A percentile compares a stretch with the other conserved stretches of the same genome.
These are phyloP conservation scores for Aspergillus felis DNA, from an alignment of 2,329 filamentous ascomycete genomes.

Conservation along the genomic window DNA sequence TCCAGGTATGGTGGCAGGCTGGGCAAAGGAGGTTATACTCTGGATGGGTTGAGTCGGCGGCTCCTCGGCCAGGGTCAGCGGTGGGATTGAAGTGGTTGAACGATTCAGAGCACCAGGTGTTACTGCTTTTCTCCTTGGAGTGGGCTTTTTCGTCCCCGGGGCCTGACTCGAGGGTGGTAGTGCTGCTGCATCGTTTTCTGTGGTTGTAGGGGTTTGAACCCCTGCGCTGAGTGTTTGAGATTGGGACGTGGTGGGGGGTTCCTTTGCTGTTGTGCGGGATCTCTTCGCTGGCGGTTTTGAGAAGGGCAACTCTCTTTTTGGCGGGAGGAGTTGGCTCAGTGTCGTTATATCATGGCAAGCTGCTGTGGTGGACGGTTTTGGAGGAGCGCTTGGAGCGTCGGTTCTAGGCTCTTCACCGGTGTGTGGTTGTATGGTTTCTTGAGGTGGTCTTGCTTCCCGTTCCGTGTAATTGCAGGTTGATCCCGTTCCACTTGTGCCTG, in stretches of 20 bases:
- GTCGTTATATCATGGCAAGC: conserved; percentile 23
- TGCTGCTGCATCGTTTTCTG: neutral
- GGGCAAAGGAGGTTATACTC: neutral
- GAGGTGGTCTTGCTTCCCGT: neutral
- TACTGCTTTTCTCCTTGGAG: neutral
- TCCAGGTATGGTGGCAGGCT: neutral
- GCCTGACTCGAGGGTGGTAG: neutral
- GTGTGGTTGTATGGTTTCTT: neutral
- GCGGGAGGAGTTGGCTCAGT: conserved; percentile 38
- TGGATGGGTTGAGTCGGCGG: neutral
- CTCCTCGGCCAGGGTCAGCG: neutral
- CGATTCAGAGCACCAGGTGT: neutral
- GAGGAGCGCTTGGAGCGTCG: neutral
- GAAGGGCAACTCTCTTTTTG: conserved; percentile 42
- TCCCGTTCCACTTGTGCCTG: neutral
- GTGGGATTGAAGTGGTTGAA: neutral
- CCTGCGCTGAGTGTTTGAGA: neutral
- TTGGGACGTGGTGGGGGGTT: neutral
- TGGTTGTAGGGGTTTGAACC: conserved; percentile 1
- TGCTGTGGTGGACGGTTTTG: conserved; percentile 25
- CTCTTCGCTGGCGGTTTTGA: conserved; percentile 23
- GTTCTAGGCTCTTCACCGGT: neutral
- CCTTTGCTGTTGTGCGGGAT: neutral
- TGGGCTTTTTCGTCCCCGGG: neutral
- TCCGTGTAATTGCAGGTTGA: neutral